These are phyloP conservation scores for Barbarea vulgaris DNA, from an alignment of 345 rosid genomes.

Conservation along the genomic window DNA sequence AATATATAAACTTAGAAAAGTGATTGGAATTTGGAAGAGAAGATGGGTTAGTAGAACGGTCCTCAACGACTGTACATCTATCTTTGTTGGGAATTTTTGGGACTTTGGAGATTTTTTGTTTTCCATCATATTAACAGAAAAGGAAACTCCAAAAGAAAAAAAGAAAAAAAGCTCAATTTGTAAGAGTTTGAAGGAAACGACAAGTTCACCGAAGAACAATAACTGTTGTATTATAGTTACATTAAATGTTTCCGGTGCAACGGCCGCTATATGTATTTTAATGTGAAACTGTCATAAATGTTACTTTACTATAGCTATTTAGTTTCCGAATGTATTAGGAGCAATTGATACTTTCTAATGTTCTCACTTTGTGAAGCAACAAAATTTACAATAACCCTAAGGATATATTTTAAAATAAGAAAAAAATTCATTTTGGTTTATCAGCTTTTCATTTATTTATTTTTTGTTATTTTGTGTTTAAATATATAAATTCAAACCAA, in stretches of 20 bases:
- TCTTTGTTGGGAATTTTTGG: constrained; percentile 34
- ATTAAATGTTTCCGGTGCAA: constrained; percentile 12
- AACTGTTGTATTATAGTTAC: not conserved
- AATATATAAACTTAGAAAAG: constrained; percentile 11
- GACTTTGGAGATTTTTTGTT: constrained; percentile 1
- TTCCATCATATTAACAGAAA: no score
- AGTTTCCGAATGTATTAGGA: not conserved
- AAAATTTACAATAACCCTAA: no score
- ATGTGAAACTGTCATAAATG: not conserved
- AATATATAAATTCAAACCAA: no score
- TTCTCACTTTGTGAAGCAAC: not conserved
- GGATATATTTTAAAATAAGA: no score
- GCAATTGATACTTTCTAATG: not conserved
- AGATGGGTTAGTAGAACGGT: constrained; percentile 43
- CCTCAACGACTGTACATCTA: constrained; percentile 39
- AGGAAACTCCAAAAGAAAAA: not conserved
- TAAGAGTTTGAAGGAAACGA: not conserved
- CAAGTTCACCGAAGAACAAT: not conserved
- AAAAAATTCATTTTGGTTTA: no score
- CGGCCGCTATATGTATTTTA: not conserved
- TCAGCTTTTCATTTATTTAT: no score
- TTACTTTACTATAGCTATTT: not conserved
- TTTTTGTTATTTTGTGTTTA: no score
- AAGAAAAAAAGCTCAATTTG: not conserved
- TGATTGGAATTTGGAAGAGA: not conserved